A percentile compares a stretch with the other conserved stretches of the same genome.
Conservation (phyloP, 2,329 filamentous ascomycete species). For the Fusarium sp. region DNA sequence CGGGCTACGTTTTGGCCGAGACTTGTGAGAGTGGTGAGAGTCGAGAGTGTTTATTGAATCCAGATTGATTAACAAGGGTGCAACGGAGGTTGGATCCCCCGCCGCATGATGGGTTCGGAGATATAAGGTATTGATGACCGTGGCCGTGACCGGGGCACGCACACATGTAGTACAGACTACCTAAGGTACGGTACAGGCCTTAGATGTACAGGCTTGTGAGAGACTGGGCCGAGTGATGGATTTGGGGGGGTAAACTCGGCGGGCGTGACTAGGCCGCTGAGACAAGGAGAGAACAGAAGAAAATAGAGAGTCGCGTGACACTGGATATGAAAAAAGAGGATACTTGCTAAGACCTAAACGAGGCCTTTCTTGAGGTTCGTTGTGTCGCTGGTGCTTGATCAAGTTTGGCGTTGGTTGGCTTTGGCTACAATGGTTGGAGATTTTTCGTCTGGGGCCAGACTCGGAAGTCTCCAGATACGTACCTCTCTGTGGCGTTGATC, state of each 20-base stretch:
- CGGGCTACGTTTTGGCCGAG: slow-evolving; percentile 37
- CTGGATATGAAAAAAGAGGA: slow-evolving; percentile 16
- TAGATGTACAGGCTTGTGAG: slow-evolving; percentile 27
- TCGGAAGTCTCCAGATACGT: slow-evolving; percentile 30
- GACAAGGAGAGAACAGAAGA: slow-evolving; percentile 1
- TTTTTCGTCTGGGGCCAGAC: slow-evolving; percentile 27
- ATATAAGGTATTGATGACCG: slow-evolving; percentile 38
- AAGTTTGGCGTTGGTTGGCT: slow-evolving; percentile 29
- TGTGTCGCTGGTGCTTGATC: slow-evolving; percentile 19
- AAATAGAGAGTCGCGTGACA: slow-evolving; percentile 37
- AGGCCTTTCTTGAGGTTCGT: slow-evolving; percentile 9
- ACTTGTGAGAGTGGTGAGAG: slow-evolving; percentile 27
- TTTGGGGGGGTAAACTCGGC: neutral
- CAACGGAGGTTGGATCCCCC: slow-evolving; percentile 65
- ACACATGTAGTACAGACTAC: slow-evolving; percentile 29
- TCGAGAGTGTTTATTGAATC: slow-evolving; percentile 60
- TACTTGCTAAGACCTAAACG: slow-evolving; percentile 17
- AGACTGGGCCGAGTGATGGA: slow-evolving; percentile 30
- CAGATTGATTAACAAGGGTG: slow-evolving; percentile 62
- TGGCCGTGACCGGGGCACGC: slow-evolving; percentile 38
- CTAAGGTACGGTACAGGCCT: slow-evolving; percentile 11
- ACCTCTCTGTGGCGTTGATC: slow-evolving; percentile 23
- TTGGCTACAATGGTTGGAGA: slow-evolving; percentile 21
- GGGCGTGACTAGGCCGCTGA: slow-evolving; percentile 21
- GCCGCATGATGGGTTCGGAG: slow-evolving; percentile 61